Base-by-base conservation (phyloP, 2,329 filamentous ascomycete species). In the Aspergillus phoenicis region DNA sequence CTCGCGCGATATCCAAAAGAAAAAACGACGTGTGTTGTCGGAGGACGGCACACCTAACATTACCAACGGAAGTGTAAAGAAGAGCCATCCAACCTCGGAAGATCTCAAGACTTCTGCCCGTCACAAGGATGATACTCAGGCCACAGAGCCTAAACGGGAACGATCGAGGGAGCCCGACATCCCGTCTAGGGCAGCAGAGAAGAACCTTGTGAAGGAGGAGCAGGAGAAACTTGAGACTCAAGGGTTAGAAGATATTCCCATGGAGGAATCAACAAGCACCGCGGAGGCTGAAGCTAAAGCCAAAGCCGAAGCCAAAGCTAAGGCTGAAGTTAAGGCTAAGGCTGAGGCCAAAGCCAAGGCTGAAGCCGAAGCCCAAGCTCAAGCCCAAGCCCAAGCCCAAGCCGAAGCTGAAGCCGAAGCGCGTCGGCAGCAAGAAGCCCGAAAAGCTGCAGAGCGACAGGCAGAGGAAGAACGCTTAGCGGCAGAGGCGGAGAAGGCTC, bases 1-100 rank as follows among this genome's bases (percentile, higher is more conserved):
- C 30, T 68, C 72, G 24, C 69, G 70, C 28, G 74, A 76, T 17
- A 54, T 67, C n/a, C 73, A 75, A 13, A 79, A 78, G 67, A 81
- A 81, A 68, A 78, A 81, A 68, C 70, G 78, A 53, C 77, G 77
- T 7, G 71, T 80, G 39, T 66, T 75, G 11, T 70, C 75, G 2
- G 79, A 80, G 45, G 79, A 78, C 48, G 77, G 69, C 33, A 47
- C 66, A 13, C 66, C 71, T 5, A 74, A 70, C 36, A 55, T 69
- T 41, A 58, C 70, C 13, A 77, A 78, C 52, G 73, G 73, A 20
- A 57, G 56, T 11, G 53, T 65, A 64, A 73, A 71, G 70, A 73
- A 71, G 64, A 66, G 51, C 65, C 52, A 64, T 43, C 64, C 68
- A 38, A 59, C 64, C 24, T 52, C 61, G 30, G 45, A 64, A 41